Base-by-base conservation (phyloP, 148 eudicot genomes). In the Limonium bicolor region DNA sequence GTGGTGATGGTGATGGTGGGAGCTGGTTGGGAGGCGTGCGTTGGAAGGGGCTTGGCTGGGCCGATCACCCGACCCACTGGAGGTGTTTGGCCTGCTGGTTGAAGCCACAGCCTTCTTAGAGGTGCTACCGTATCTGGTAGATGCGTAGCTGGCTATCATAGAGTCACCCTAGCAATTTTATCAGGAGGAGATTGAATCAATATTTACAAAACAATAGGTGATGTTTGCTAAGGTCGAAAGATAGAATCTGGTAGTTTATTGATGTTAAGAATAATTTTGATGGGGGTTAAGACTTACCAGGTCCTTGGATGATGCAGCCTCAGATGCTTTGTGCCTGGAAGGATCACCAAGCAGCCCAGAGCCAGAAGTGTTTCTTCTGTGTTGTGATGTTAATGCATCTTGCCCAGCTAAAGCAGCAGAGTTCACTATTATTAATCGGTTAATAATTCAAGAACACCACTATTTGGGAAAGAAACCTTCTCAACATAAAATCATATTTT, bases 91-190 rank as follows among this genome's bases (percentile, higher is more conserved):
- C 23, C 70, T 56, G 59, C 61, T 52, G 9, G 58, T 50, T 32
- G 76, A 61, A 44, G 70, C 67, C 11, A 65, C 47, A 10, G 50
- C 68, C 50, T 60, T 56, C 42, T 55, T 70, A 24, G 71, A 70
- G 16, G 71, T 65, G 71, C 64, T 65, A 18, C 71, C 67, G 2
- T 46, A 48, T 1, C 51, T 53, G 20, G 67, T 38, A 4, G 75
- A 60, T 2, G 55, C 20, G 39, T 39, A 12, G 47, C 32, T 50
- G 26, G 64, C 64, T 61, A 57, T 61, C 33, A 36, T 5, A 20
- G 61, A 33, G 53, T 70, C 62, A 44, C 56, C 32, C 61, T 65
- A 62, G 46, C 35, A 27, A 27, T 11, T 48, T 23, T 27, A 20
- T 32, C 17, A 2, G 25, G 25, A 31, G 13, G 36, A 33, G 7